Percentiles rank a stretch among this genome's conserved stretches.
phyloP scores from a whole-genome alignment of 306 rosid genomes.

The Prunus mongolica region DNA sequence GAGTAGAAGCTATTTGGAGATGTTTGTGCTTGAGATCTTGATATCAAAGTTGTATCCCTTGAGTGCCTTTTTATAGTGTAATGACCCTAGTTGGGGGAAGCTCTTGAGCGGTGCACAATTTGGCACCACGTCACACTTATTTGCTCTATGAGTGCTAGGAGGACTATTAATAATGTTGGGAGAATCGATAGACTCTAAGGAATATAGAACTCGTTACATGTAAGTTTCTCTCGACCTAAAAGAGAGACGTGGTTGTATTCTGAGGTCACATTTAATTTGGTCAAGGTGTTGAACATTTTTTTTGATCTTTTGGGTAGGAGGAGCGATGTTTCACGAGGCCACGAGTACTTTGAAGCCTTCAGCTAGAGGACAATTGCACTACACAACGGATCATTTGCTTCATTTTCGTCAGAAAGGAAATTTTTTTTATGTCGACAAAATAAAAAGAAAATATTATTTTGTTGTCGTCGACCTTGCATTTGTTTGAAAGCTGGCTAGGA shows the following conservation, averaged over 20 bases:
- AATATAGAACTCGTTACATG: neutral
- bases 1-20: neutral
- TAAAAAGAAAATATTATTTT: too few species aligned
- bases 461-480: neutral
- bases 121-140: slow-evolving; percentile 14
- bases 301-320: neutral
- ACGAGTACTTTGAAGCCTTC: neutral
- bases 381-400: neutral
- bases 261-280: slow-evolving; percentile 6
- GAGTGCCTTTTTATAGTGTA: neutral
- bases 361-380: neutral
- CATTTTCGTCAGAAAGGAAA: neutral
- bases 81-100: neutral
- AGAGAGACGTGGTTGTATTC: neutral
- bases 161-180: neutral
- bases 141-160: neutral
- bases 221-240: neutral
- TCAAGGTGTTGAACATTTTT: neutral
- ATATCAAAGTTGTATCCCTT: neutral
- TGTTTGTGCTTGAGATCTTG: neutral
- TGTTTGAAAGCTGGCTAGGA: neutral
- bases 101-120: slow-evolving; percentile 11
- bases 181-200: neutral
- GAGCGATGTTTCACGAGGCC: neutral
- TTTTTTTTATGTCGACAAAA: neutral